Conservation (phyloP, 352 stramenopile genomes). For the Phytopythium oedochilum region DNA sequence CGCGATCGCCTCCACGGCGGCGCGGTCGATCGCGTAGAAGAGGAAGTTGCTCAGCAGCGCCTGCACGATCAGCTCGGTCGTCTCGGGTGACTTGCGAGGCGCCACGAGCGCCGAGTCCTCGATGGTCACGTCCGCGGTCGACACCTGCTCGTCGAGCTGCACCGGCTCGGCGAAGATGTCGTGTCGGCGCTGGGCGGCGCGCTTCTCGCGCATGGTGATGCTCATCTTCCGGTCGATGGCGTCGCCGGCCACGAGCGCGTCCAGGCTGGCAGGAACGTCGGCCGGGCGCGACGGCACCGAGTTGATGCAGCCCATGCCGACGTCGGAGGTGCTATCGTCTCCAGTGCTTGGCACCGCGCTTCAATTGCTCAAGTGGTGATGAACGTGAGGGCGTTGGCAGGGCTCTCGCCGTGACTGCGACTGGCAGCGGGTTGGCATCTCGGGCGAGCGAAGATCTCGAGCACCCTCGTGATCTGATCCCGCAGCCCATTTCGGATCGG, state of each 20-base stretch:
- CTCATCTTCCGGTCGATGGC: constrained; percentile 45
- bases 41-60: constrained; percentile 63
- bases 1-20: constrained; percentile 46
- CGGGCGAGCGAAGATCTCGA: too few species aligned
- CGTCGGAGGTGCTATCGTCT: not conserved
- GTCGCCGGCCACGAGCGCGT: constrained; percentile 31
- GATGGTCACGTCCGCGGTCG: not conserved
- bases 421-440: too few species aligned
- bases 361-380: constrained; percentile 4
- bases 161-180: constrained; percentile 77
- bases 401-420: too few species aligned
- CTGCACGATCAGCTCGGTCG: constrained; percentile 42
- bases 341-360: too few species aligned
- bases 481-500: too few species aligned
- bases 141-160: constrained; percentile 33
- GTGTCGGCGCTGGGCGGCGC: constrained; percentile 40
- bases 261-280: constrained; percentile 24
- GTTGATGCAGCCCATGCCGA: constrained; percentile 54
- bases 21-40: constrained; percentile 52
- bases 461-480: too few species aligned
- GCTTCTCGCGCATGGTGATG: constrained; percentile 65
- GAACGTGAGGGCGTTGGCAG: too few species aligned
- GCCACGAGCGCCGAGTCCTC: constrained; percentile 1
- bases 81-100: constrained; percentile 36
- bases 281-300: constrained; percentile 43